These are phyloP conservation scores for Diospyros lotus DNA, from an alignment of 148 eudicot genomes.

Conservation along the genomic window DNA sequence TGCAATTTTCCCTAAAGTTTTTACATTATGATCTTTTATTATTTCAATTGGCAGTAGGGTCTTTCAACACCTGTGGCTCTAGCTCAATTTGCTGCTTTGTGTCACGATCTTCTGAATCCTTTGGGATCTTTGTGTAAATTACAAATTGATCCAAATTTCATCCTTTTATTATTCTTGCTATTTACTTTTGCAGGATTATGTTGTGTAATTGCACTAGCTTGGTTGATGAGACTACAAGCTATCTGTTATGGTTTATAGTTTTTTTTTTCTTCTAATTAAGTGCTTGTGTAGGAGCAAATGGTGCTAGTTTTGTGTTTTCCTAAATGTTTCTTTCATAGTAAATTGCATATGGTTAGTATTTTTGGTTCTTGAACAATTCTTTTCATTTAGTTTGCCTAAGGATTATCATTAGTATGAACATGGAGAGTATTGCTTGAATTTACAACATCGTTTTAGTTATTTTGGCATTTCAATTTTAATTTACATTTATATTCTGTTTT, in stretches of 20 bases:
- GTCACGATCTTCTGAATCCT: background rate
- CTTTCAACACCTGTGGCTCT: no score
- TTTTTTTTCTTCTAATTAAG: background rate
- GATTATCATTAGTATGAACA: background rate
- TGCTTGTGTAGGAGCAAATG: background rate
- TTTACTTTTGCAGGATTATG: background rate
- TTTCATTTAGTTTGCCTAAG: background rate
- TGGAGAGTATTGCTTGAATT: background rate
- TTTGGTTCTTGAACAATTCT: slow-evolving; percentile 1
- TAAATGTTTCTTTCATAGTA: no score
- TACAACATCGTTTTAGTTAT: background rate
- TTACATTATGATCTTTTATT: no score
- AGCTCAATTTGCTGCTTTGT: background rate
- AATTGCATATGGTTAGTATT: background rate
- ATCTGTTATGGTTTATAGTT: no score
- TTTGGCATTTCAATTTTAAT: background rate
- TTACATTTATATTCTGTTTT: background rate
- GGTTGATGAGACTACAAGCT: background rate
- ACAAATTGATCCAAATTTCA: background rate
- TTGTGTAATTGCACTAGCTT: background rate
- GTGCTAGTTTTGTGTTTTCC: background rate
- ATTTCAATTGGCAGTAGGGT: no score
- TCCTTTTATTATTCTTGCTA: background rate
- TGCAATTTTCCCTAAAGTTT: no score
- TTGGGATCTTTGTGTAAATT: background rate